Evolutionary conservation across 495 filamentous ascomycete species (phyloP).

Genomic region (Delitschia confertaspora): DNA sequence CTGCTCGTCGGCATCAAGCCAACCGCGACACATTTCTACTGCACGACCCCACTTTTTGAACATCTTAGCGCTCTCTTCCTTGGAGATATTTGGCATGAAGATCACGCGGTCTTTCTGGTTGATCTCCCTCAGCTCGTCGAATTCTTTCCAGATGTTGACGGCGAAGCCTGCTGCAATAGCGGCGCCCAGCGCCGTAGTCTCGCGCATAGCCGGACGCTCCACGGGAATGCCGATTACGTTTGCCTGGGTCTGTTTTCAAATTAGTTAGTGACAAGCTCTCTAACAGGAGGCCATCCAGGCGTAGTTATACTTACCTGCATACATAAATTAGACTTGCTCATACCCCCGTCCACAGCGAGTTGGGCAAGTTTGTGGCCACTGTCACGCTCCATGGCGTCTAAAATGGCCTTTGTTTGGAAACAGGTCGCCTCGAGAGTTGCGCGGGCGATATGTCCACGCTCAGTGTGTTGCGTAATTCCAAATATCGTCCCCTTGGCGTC

Average conservation of each 20-base stretch:
- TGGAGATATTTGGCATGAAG: slow-evolving; percentile 59
- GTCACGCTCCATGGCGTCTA: slow-evolving; percentile 92
- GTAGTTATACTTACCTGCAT: slow-evolving; percentile 61
- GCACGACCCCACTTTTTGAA: slow-evolving; percentile 77
- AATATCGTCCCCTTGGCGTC: slow-evolving; percentile 89
- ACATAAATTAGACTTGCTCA: slow-evolving; percentile 87
- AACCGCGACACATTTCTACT: slow-evolving; percentile 83
- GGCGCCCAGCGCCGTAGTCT: slow-evolving; percentile 89
- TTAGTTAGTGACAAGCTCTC: slow-evolving; percentile 12
- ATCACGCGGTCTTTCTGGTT: slow-evolving; percentile 65
- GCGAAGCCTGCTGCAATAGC: slow-evolving; percentile 91
- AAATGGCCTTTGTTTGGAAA: slow-evolving; percentile 89
- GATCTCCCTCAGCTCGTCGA: slow-evolving; percentile 70
- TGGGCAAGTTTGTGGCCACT: slow-evolving; percentile 65
- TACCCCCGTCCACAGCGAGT: slow-evolving; percentile 85
- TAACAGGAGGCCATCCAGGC: slow-evolving; percentile 4
- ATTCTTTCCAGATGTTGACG: slow-evolving; percentile 68
- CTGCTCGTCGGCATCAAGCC: slow-evolving; percentile 50
- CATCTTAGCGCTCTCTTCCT: slow-evolving; percentile 54
- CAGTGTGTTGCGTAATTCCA: slow-evolving; percentile 86
- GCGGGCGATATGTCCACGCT: slow-evolving; percentile 82
- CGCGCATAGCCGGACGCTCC: slow-evolving; percentile 81
- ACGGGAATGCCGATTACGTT: slow-evolving; percentile 83
- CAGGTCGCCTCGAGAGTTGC: slow-evolving; percentile 93
- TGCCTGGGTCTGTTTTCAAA: slow-evolving; percentile 61